Percentiles rank a stretch among this genome's conserved stretches.
Conservation (phyloP, 2,329 filamentous ascomycete genomes). For the Fusarium avenaceum region DNA sequence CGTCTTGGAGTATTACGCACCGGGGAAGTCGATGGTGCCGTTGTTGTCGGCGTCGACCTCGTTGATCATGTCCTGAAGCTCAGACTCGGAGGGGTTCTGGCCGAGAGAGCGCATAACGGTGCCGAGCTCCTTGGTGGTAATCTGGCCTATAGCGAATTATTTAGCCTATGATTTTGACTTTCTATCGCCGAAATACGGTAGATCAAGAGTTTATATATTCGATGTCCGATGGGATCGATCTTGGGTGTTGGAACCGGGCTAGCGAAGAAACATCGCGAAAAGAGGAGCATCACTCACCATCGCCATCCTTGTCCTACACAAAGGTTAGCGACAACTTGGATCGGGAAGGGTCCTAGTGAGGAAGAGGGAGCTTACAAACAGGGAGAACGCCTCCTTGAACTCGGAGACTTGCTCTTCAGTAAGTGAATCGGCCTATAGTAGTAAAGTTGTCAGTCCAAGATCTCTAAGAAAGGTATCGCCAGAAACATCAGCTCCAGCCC, state of each 20-base stretch:
- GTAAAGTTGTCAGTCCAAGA: constrained; percentile 45
- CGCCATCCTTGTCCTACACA: constrained; percentile 86
- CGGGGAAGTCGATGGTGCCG: constrained; percentile 91
- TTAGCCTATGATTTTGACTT: constrained; percentile 38
- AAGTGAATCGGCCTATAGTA: constrained; percentile 88
- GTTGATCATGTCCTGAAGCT: constrained; percentile 95
- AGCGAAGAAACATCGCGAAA: constrained; percentile 27
- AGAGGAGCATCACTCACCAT: constrained; percentile 74
- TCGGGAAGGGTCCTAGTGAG: constrained; percentile 1
- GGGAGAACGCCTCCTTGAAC: constrained; percentile 99
- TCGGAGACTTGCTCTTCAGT: constrained; percentile 99
- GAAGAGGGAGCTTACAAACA: constrained; percentile 82
- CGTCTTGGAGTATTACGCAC: constrained; percentile 62
- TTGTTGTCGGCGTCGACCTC: constrained; percentile 94
- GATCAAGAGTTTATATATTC: constrained; percentile 3
- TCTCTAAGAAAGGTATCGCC: constrained; percentile 31
- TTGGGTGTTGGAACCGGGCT: constrained; percentile 28
- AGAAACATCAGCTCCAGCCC: constrained; percentile 46
- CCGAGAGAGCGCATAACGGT: constrained; percentile 92
- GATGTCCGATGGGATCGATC: constrained; percentile 21
- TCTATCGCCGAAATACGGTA: constrained; percentile 16
- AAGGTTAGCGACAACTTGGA: constrained; percentile 46
- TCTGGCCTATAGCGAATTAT: constrained; percentile 73
- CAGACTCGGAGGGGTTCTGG: constrained; percentile 90
- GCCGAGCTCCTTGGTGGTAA: constrained; percentile 90